Evolutionary conservation across 352 stramenopile species (phyloP).

Genomic region (Pythium rishiriense): DNA sequence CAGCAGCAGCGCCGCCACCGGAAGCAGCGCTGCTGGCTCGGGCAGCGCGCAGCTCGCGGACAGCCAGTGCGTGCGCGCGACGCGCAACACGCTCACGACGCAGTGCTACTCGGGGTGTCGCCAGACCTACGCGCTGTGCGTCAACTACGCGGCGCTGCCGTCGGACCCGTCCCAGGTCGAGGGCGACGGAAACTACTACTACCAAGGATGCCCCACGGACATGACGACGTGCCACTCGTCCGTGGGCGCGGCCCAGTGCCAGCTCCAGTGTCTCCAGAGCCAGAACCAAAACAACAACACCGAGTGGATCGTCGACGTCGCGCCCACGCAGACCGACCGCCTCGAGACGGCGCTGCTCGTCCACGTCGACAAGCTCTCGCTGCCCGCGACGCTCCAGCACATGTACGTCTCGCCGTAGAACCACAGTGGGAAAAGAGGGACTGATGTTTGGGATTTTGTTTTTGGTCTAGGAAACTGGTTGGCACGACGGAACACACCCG

Average conservation of each 20-base stretch:
- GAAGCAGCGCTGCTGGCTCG: background rate
- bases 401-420: constrained; percentile 39
- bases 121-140: constrained; percentile 40
- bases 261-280: constrained; percentile 67
- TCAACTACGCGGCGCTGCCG: constrained; percentile 54
- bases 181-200: constrained; percentile 63
- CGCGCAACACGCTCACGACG: constrained; percentile 58
- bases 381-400: constrained; percentile 57
- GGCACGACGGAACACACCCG: constrained; percentile 51
- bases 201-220: constrained; percentile 50
- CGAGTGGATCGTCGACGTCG: constrained; percentile 59
- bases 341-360: constrained; percentile 62
- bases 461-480: constrained; percentile 43
- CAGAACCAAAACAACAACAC: constrained; percentile 26
- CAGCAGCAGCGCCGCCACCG: constrained; percentile 1
- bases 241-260: constrained; percentile 43
- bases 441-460: background rate
- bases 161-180: constrained; percentile 30
- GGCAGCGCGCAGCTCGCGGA: constrained; percentile 1
- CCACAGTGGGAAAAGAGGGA: background rate
- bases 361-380: constrained; percentile 44
- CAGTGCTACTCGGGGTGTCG: constrained; percentile 52
- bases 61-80: constrained; percentile 35
- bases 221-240: constrained; percentile 56
- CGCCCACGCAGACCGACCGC: constrained; percentile 67